Percentiles rank a stretch among this genome's conserved stretches.
Evolutionary conservation across 78 protist species (phyloP).

Genomic region (Dictyostelium firmibasis): DNA sequence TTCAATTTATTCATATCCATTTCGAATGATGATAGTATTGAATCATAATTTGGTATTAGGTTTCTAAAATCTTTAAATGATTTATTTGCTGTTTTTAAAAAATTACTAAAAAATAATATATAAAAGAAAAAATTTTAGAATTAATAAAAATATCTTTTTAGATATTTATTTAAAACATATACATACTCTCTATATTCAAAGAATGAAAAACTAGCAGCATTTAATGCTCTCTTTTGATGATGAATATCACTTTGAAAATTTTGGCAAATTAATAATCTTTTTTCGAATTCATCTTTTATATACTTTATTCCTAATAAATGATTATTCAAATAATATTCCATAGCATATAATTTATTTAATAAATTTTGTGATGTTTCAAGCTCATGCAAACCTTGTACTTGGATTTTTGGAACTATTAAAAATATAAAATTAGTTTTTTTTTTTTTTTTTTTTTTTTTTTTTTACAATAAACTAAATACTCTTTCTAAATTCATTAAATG

Average conservation of each 20-base stretch:
- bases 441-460: background rate
- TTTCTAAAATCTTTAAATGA: constrained; percentile 10
- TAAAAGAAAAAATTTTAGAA: background rate
- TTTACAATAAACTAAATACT: background rate
- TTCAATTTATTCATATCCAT: constrained; percentile 38
- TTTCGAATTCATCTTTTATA: constrained; percentile 34
- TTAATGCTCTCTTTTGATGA: constrained; percentile 25
- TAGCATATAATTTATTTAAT: constrained; percentile 14
- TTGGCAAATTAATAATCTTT: constrained; percentile 2
- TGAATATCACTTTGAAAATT: constrained; percentile 12
- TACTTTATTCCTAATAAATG: constrained; percentile 31
- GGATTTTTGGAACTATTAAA: constrained; percentile 16
- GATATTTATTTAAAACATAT: background rate
- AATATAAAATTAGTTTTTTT: background rate
- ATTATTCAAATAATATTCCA: constrained; percentile 22
- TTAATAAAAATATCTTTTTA: background rate
- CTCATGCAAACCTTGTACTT: constrained; percentile 2
- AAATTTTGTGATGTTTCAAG: constrained; percentile 26
- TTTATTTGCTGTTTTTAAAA: background rate
- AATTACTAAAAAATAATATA: constrained; percentile 14
- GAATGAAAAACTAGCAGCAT: background rate
- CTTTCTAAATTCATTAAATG: constrained; percentile 30
- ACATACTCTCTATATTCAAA: constrained; percentile 63
- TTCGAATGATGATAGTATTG: constrained; percentile 44
- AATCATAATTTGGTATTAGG: constrained; percentile 30